Evolutionary conservation across 148 eudicot species (phyloP), one percentile per base, ranked within the genome.

Genomic region (Spergularia bocconei): DNA sequence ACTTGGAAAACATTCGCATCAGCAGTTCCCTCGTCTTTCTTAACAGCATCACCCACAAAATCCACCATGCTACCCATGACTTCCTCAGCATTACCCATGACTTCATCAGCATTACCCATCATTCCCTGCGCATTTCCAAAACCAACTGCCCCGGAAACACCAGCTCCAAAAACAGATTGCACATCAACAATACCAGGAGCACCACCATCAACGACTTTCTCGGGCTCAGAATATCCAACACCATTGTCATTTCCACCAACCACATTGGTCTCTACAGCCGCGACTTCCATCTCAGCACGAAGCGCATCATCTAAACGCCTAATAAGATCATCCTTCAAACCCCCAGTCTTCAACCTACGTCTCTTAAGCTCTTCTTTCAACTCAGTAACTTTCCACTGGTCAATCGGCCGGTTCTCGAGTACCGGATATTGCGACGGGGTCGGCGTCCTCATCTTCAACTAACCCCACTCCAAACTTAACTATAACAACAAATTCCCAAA

Each of bases 371-470:
- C 98, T 75, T 95, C 97, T 83, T 85, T 95, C 67, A 92, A 81
- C 81, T 92, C 98, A 2, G 97, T 85, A 20, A 95, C 98, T 83
- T 83, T 95, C 96, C 91, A 95, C 70, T 92, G 90, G 77, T 95
- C 92, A 68, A 92, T 89, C 53, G 98, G 90, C 48, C 88, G 87
- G 71, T 90, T 86, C 52, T 89, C 91, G 44, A 95, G 85, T 55
- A 85, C 82, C 14, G 90, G 89, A 75, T 86, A 92, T 29, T 75
- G 48, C 13, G 97, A 90, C 16, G 90, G 67, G 71, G 78, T 56
- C 63, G 90, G 74, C 79, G 78, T 56, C 67, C 66, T 75, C 70
- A 65, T 71, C 62, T 72, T 52, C 70, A 73, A 76, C 67, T 78
- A 77, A 29, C 51, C 17, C 67, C 2, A 7, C 69, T 4, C n/a